A percentile compares a stretch with the other conserved stretches of the same genome.
Conservation (phyloP, 768 basidiomycete genomes). For the Harrya chromipes region DNA sequence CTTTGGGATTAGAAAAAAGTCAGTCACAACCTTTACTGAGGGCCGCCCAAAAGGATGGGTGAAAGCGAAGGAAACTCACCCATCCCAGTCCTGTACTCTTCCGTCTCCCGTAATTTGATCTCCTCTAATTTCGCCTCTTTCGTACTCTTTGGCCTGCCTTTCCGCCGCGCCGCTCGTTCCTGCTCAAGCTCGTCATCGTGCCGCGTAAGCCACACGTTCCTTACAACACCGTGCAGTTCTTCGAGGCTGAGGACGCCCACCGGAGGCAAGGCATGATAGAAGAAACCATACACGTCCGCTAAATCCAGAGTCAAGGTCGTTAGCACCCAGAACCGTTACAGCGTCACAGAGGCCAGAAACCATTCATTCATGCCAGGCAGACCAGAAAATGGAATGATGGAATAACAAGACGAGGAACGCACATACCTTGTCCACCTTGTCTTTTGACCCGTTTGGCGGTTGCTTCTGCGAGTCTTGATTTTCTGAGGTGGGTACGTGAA, state of each 20-base stretch:
- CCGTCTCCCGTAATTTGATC: slow-evolving; percentile 60
- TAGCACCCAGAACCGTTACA: too few relatives aligned
- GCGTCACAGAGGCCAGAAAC: too few relatives aligned
- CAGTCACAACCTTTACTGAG: neutral
- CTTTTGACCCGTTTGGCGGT: slow-evolving; percentile 56
- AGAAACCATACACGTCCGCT: slow-evolving; percentile 77
- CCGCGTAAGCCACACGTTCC: slow-evolving; percentile 71
- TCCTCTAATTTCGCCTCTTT: slow-evolving; percentile 70
- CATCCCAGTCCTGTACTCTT: slow-evolving; percentile 77
- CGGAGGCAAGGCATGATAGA: slow-evolving; percentile 66
- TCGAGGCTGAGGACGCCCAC: slow-evolving; percentile 54
- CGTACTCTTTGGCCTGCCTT: slow-evolving; percentile 71
- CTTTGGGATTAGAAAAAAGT: slow-evolving; percentile 35
- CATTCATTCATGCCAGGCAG: too few relatives aligned
- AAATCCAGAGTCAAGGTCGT: neutral
- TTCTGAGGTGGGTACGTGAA: slow-evolving; percentile 62
- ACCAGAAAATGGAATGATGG: too few relatives aligned
- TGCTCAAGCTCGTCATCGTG: slow-evolving; percentile 61
- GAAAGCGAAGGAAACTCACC: slow-evolving; percentile 43
- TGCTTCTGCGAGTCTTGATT: slow-evolving; percentile 59
- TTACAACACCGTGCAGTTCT: slow-evolving; percentile 62
- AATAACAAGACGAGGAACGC: neutral
- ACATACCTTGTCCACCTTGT: slow-evolving; percentile 49
- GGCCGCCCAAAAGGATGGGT: neutral
- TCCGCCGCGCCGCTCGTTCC: slow-evolving; percentile 60